These are phyloP conservation scores for Leishmania mexicana DNA, from an alignment of 208 protist genomes.

Conservation along the genomic window DNA sequence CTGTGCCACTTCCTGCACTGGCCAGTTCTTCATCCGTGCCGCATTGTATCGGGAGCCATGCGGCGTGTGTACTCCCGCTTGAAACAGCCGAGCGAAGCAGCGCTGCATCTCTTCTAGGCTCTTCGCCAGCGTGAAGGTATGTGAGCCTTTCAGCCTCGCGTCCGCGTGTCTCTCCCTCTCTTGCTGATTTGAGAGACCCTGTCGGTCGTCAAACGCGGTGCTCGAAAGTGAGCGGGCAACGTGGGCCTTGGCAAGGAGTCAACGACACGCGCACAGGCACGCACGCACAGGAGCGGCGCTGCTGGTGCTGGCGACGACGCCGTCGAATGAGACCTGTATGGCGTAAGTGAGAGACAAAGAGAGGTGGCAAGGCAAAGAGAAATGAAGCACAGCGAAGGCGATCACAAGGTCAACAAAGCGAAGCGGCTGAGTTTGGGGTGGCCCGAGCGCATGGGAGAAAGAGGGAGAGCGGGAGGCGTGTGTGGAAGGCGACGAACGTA, in stretches of 20 bases:
- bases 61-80: conserved; percentile 76
- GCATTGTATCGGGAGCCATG: conserved; percentile 69
- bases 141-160: background rate
- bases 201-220: background rate
- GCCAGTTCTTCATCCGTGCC: conserved; percentile 84
- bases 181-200: background rate
- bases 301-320: background rate
- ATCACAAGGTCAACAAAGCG: background rate
- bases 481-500: background rate
- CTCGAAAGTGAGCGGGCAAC: background rate
- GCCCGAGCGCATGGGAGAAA: background rate
- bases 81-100: conserved; percentile 45
- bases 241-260: background rate
- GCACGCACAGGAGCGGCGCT: background rate
- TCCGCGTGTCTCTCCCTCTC: background rate
- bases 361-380: background rate
- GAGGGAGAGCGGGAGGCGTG: background rate
- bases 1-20: conserved; percentile 63
- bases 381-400: background rate
- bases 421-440: background rate
- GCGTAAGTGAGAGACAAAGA: background rate
- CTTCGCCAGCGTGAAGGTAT: background rate
- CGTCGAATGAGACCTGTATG: background rate
- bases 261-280: conserved; percentile 16
- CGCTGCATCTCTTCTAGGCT: conserved; percentile 28